Conservation (phyloP, 331 rosid species). For the Arachis monticola region DNA sequence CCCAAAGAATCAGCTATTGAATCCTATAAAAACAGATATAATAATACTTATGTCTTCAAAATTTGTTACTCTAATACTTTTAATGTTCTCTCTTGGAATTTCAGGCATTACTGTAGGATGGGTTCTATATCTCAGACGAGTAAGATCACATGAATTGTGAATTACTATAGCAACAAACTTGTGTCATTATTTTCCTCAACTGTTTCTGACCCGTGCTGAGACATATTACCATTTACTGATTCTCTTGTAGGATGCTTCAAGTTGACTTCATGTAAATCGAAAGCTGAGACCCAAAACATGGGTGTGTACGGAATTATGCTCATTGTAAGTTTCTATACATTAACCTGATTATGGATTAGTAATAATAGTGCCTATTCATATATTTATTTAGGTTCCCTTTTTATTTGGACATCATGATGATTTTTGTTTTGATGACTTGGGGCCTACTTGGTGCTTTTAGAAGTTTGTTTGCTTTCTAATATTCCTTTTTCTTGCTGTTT, state of each 20-base stretch:
- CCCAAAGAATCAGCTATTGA: no score
- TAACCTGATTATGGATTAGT: constrained; percentile 8
- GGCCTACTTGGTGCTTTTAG: constrained; percentile 2
- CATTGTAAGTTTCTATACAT: constrained; percentile 56
- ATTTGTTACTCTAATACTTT: constrained; percentile 17
- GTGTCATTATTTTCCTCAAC: neutral
- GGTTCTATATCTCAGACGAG: constrained; percentile 72
- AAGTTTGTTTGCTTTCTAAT: neutral
- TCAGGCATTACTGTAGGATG: constrained; percentile 82
- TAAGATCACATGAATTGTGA: constrained; percentile 42
- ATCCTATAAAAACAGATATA: no score
- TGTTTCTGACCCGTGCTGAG: neutral
- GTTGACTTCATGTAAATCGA: constrained; percentile 69
- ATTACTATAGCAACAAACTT: neutral
- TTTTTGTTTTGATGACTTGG: neutral
- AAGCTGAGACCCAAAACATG: constrained; percentile 60
- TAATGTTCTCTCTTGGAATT: constrained; percentile 37
- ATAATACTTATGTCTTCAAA: no score
- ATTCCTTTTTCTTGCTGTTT: neutral
- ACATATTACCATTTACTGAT: constrained; percentile 24
- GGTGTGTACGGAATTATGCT: constrained; percentile 72
- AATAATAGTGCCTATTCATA: neutral
- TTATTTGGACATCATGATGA: neutral
- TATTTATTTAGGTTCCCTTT: constrained; percentile 2
- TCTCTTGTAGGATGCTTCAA: constrained; percentile 67